Evolutionary conservation across 1,139 yeast genomes (phyloP), one percentile per base, ranked within the genome.

Genomic region (Yamadazyma blattariae): DNA sequence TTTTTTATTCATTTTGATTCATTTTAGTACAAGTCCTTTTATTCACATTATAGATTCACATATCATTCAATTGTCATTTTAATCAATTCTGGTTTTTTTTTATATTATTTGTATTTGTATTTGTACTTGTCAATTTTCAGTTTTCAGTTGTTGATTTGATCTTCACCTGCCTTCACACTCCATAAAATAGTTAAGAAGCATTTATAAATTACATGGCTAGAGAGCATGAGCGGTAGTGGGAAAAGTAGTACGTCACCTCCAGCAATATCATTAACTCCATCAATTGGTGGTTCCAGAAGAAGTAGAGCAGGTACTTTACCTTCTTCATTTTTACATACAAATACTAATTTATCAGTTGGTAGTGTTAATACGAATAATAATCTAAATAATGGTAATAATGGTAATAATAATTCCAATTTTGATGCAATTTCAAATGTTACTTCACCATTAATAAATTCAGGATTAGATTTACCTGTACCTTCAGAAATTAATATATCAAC

Each of bases 231-330:
- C 10, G 20, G 20, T 20, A 34, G 37, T 27, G 28, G 33, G 22
- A 32, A 26, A 9, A 36, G 32, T 27, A 56, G 61, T 28, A 25
- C 30, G 18, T 56, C 64, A n/a, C 66, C 67, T 15, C 67, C 65
- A n/a, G 38, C 61, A 19, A 57, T 61, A 25, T 52, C 64, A 11
- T 47, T 61, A 30, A 59, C 65, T 10, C 59, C 64, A 11, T 54
- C 64, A 6, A 33, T 30, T 33, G 36, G 32, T 7, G 25, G 25
- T 35, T 30, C 31, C 24, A 37, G 46, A 25, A 61, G 82, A 45
- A 67, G 73, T 41, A 62, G 83, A 47, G 76, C 83, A 3, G 82
- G 82, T 2, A 77, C 83, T 11, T 34, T 46, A 25, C 47, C 54
- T n/a, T 40, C 53, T 14, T 38, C 47, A 4, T 50, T 45, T 28